Evolutionary conservation across 2,329 filamentous ascomycete genomes (phyloP), one percentile per base, ranked within the genome.

Genomic region (Cryphonectria nitschkei): DNA sequence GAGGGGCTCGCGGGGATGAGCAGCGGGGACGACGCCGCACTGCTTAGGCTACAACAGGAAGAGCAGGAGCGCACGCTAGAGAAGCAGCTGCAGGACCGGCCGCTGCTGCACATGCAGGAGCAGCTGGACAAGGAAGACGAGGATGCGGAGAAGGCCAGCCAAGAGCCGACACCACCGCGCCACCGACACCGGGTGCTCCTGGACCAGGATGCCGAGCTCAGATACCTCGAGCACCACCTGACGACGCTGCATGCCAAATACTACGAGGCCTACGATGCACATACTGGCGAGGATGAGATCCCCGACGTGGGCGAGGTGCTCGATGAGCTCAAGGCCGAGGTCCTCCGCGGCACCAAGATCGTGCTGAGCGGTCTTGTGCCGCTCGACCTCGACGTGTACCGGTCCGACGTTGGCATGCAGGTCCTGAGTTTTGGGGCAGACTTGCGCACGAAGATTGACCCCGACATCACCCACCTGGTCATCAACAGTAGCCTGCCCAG

Each of bases 331-430:
- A 98, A 98, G 83, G 83, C 86, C 0, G 86, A 87, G 68, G 92
- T 97, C 2, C 88, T 99, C 0, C 87, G 86, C 32, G 92, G 90
- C 19, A 89, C 93, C 14, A 89, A 90, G 6, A 88, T 99, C 70
- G 95, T 97, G 6, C 91, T 98, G 74, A 97, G 95, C 0, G 96
- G 96, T 0, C 90, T 99, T 2, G 90, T 98, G 2, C 95, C 95
- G 0, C 83, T 97, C 0, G 93, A 93, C 6, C 88, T 92, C 52
- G 91, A 95, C 76, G 89, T 95, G 46, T 88, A 92, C 70, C 89
- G 87, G 72, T 94, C 94, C 2, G 96, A 99, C 79, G 93, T 97
- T 70, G 94, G 93, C 5, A 84, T 95, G 58, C 97, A 97, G 86
- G 92, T 94, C 2, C 90, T 90, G 77, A 93, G 88, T 76, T 98